Percentiles rank a stretch among this genome's conserved stretches.
phyloP scores from a whole-genome alignment of 2,329 filamentous ascomycete species.

The Trichoderma afroharzianum region DNA sequence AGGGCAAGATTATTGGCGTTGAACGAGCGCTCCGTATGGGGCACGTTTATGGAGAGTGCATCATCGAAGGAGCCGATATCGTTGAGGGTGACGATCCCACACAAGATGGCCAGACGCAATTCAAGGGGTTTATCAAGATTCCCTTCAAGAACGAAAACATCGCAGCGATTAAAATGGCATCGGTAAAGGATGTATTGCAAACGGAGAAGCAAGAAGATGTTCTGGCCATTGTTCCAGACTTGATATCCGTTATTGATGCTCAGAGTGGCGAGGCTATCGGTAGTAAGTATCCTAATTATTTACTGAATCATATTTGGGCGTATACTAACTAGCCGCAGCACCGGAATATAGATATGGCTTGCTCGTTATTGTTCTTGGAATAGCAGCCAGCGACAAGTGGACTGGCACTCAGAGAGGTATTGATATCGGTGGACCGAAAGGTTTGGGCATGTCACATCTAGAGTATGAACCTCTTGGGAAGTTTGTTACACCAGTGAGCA shows the following conservation, averaged over 20 bases:
- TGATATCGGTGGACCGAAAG: background rate
- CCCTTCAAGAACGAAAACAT: background rate
- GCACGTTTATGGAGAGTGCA: background rate
- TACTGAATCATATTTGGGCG: rapidly evolving
- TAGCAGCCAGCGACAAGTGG: background rate
- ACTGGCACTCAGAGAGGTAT: background rate
- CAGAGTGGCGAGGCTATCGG: background rate
- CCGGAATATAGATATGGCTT: background rate
- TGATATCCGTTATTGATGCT: background rate
- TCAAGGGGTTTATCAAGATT: background rate
- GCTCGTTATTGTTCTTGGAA: background rate
- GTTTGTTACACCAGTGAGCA: background rate
- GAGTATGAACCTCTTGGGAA: background rate
- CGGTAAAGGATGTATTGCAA: background rate
- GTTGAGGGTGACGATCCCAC: background rate
- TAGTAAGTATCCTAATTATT: background rate
- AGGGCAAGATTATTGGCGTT: background rate
- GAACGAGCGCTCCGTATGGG: background rate
- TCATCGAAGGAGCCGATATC: background rate
- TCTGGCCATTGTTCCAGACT: background rate
- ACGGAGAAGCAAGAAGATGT: background rate
- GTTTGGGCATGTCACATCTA: background rate
- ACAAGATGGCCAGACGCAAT: background rate
- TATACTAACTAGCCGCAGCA: background rate
- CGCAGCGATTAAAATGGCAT: background rate